Percentiles rank a stretch among this genome's conserved stretches.
Conservation (phyloP, 2,329 filamentous ascomycete genomes). For the Phyllosticta capitalensis region DNA sequence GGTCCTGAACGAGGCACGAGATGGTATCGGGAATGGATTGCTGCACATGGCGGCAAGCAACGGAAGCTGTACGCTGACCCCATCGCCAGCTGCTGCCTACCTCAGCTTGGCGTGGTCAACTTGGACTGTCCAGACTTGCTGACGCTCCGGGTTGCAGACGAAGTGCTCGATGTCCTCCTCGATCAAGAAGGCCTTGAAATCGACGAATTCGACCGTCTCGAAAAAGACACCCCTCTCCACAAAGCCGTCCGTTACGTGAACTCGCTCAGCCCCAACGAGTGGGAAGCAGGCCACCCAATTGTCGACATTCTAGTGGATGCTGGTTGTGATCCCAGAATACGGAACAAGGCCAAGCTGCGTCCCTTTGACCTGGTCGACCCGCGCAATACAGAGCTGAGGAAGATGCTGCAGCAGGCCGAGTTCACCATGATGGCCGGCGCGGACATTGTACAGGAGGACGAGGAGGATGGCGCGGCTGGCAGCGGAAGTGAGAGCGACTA, state of each 20-base stretch:
- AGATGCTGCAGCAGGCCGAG: conserved; percentile 61
- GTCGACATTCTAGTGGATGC: conserved; percentile 77
- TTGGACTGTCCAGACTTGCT: not conserved
- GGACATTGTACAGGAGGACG: conserved; percentile 41
- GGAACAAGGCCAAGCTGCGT: conserved; percentile 65
- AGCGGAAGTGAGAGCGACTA: conserved; percentile 40
- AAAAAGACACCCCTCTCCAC: conserved; percentile 73
- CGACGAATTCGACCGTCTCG: conserved; percentile 61
- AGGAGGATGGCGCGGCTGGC: conserved; percentile 34
- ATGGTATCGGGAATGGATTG: conserved; percentile 78
- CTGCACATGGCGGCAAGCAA: conserved; percentile 80
- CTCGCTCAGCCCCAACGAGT: conserved; percentile 52
- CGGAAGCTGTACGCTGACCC: conserved; percentile 63
- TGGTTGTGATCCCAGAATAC: conserved; percentile 53
- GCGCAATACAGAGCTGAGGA: conserved; percentile 50
- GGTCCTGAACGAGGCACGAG: conserved; percentile 77
- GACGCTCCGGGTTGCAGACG: conserved; percentile 41
- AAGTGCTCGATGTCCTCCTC: conserved; percentile 71
- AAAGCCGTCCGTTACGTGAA: conserved; percentile 70
- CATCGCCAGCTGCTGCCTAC: not conserved
- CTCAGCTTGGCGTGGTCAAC: not conserved
- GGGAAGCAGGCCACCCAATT: conserved; percentile 55
- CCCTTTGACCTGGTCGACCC: conserved; percentile 66
- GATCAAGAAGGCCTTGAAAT: conserved; percentile 80
- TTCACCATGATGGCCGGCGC: conserved; percentile 45